Conservation (phyloP, 108 stramenopile species). For the Cyclostephanos invisitatus region DNA sequence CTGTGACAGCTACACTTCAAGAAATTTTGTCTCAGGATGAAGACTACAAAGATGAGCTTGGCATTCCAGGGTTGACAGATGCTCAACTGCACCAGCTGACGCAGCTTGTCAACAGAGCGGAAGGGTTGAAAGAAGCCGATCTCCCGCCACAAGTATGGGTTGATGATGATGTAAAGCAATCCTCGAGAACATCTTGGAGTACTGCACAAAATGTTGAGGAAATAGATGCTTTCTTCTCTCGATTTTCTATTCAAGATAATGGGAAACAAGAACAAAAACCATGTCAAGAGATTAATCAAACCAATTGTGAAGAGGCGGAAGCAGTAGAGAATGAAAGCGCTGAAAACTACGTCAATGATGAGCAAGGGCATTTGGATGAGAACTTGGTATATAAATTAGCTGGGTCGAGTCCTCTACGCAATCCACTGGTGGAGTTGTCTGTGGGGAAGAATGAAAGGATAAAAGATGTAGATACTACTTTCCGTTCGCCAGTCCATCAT, state of each 20-base stretch:
- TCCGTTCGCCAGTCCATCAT: background rate
- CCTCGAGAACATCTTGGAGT: background rate
- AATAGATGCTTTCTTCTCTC: constrained; percentile 41
- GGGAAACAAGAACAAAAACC: background rate
- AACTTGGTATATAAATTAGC: too few species aligned
- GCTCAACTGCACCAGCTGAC: background rate
- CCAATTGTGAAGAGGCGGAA: background rate
- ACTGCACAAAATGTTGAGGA: constrained; percentile 7
- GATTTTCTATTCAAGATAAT: constrained; percentile 36
- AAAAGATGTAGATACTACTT: constrained; percentile 5
- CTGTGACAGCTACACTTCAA: too few species aligned
- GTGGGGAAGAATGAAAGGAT: constrained; percentile 4
- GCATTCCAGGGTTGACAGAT: background rate
- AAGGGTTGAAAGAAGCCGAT: background rate
- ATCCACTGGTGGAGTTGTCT: too few species aligned
- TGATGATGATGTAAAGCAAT: constrained; percentile 2
- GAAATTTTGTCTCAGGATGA: too few species aligned
- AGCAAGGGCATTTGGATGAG: too few species aligned
- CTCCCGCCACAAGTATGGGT: background rate
- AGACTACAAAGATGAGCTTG: background rate
- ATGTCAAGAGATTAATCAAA: background rate
- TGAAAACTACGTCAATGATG: background rate
- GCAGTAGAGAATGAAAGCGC: background rate
- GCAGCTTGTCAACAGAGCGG: too few species aligned
- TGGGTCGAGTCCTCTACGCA: too few species aligned